Conservation (phyloP, 2,329 filamentous ascomycete species). For the Pestalotiopsis fici region DNA sequence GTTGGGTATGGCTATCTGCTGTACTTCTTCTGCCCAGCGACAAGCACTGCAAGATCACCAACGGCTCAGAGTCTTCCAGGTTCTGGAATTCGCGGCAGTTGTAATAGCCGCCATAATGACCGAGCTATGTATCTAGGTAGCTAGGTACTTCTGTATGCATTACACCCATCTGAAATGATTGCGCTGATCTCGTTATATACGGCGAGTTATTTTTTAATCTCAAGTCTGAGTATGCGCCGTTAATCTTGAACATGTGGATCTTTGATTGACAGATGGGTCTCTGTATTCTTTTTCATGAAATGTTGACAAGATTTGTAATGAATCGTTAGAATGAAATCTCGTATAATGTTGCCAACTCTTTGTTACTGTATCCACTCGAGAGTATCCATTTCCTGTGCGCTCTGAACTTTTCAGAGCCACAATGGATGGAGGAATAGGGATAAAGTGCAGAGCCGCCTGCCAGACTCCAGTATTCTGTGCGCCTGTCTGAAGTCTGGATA, state of each 20-base stretch:
- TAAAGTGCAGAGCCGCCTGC: not conserved
- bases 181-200: not conserved
- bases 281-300: not conserved
- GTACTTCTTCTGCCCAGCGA: not conserved
- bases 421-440: not conserved
- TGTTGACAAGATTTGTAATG: not conserved
- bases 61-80: not conserved
- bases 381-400: not conserved
- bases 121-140: no score
- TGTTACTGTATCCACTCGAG: not conserved
- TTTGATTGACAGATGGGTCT: not conserved
- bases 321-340: not conserved
- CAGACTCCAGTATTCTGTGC: constrained; percentile 1
- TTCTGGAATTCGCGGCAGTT: not conserved
- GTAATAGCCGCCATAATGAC: not conserved
- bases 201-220: not conserved
- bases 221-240: not conserved
- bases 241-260: not conserved
- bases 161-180: no score
- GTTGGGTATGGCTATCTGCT: not conserved
- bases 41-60: not conserved
- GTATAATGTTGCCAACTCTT: not conserved
- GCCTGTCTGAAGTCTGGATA: not conserved
- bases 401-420: not conserved
- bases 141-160: no score